Conservation (phyloP, 257 asterid species). For the Solanum ossicruentum region DNA sequence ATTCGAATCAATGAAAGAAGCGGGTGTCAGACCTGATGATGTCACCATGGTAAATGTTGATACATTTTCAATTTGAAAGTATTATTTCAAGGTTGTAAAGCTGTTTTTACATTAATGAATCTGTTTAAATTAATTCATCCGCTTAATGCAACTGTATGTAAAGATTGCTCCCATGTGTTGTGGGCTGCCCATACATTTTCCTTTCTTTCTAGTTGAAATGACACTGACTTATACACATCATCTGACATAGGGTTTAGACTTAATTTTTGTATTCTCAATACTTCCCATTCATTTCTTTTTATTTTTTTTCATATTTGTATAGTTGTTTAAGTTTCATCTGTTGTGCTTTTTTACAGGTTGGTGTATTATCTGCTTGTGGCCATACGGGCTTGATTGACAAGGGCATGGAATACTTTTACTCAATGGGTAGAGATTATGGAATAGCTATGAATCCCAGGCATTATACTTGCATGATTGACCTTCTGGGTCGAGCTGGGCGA, state of each 20-base stretch:
- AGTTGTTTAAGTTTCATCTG: neutral
- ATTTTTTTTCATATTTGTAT: neutral
- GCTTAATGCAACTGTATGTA: neutral
- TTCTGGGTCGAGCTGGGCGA: conserved; percentile 84
- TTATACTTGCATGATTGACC: conserved; percentile 87
- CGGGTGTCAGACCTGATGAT: conserved; percentile 53
- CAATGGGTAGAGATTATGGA: conserved; percentile 62
- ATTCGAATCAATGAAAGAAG: conserved; percentile 52
- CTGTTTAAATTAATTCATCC: neutral
- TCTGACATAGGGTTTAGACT: neutral
- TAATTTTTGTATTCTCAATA: neutral
- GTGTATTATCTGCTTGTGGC: conserved; percentile 78
- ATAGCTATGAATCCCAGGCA: conserved; percentile 67
- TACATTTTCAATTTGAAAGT: neutral
- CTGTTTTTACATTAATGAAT: neutral
- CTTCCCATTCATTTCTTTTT: neutral
- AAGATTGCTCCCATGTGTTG: neutral
- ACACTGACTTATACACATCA: neutral
- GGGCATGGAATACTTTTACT: conserved; percentile 57
- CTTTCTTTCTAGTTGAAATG: neutral
- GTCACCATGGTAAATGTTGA: conserved; percentile 65
- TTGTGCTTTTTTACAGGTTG: conserved; percentile 34
- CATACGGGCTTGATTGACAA: conserved; percentile 76
- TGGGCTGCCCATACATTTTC: neutral
- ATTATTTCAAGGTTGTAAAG: neutral